Base-by-base conservation (phyloP, 306 rosid genomes). In the Calophaca sinica region DNA sequence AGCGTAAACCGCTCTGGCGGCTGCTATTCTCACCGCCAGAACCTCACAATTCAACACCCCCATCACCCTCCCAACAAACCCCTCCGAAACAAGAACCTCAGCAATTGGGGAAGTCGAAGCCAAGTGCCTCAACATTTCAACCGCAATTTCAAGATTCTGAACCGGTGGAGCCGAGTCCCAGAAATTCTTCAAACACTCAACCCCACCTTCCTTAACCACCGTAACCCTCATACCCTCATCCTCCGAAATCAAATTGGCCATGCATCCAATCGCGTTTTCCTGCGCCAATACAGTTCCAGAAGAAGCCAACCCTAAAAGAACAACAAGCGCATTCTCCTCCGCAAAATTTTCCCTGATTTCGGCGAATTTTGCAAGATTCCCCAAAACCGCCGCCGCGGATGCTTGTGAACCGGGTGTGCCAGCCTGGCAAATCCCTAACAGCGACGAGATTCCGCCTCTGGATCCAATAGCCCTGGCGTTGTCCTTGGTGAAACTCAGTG, bases 331-430 rank as follows among this genome's bases (percentile, higher is more conserved):
- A 65, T 87, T 88, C 80, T 94, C 97, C 83, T 88, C 97, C 0
- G 79, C 50, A 46, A 94, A 86, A 73, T 88, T 94, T 55, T 87
- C 94, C 33, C 79, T 86, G 7, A 75, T 92, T 73, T 94, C 96
- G 3, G 76, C 4, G 36, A 88, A 91, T 6, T 65, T 83, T 0
- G 93, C 87, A 5, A 94, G 81, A 75, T 94, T 91, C 59, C 96
- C 81, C 75, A 94, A 53, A 55, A 94, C 96, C 7, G 86, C 89
- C 1, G 97, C 97, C 0, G 98, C 97, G 2, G 85, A 86, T 2
- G 96, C 96, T 48, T 90, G 98, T 0, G 98, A 88, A 29, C 91
- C 96, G 4, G 97, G 96, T 1, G 98, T 90, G 4, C 98, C 98
- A 6, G 79, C 89, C 76, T 86, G 87, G 69, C 97, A 94, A 77